phyloP scores from a whole-genome alignment of 1,284 basidiomycete species.

The Xerocomus minutiporus region DNA sequence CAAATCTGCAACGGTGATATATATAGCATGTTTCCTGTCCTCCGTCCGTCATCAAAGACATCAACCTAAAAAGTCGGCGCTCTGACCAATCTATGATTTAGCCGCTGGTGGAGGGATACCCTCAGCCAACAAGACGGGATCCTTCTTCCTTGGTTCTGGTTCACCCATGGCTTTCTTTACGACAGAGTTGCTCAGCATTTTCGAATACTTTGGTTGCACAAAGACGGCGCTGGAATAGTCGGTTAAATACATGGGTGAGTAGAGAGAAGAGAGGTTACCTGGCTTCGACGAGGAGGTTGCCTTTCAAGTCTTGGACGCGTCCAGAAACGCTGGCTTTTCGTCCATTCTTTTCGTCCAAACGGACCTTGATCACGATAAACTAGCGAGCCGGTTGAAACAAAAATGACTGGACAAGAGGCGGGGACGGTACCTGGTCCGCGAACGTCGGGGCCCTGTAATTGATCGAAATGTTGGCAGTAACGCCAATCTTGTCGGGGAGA shows the following conservation, averaged over 20 bases:
- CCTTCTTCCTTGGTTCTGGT: conserved; percentile 29
- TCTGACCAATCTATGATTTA: conserved; percentile 23
- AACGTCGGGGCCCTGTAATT: conserved; percentile 78
- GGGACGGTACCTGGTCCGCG: conserved; percentile 67
- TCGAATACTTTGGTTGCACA: conserved; percentile 81
- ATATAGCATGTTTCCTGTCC: neutral
- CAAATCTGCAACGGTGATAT: neutral
- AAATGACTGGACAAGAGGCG: neutral
- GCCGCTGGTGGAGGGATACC: conserved; percentile 24
- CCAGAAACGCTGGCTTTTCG: conserved; percentile 75
- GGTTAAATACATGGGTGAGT: conserved; percentile 21
- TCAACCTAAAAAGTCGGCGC: neutral
- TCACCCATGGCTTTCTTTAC: conserved; percentile 50
- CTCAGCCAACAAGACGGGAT: conserved; percentile 26
- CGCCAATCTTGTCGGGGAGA: conserved; percentile 86
- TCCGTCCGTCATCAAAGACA: neutral
- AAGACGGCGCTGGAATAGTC: conserved; percentile 52
- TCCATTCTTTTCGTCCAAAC: conserved; percentile 61
- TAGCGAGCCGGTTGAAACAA: conserved; percentile 27
- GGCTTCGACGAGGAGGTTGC: conserved; percentile 77
- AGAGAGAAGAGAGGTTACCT: conserved; percentile 43
- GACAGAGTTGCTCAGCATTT: conserved; percentile 53
- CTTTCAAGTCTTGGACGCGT: conserved; percentile 71
- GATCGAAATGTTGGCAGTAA: conserved; percentile 78
- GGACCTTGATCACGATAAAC: conserved; percentile 71